These are phyloP conservation scores for Ceratobasidium sp. DNA, from an alignment of 1,284 basidiomycete genomes.

Conservation along the genomic window DNA sequence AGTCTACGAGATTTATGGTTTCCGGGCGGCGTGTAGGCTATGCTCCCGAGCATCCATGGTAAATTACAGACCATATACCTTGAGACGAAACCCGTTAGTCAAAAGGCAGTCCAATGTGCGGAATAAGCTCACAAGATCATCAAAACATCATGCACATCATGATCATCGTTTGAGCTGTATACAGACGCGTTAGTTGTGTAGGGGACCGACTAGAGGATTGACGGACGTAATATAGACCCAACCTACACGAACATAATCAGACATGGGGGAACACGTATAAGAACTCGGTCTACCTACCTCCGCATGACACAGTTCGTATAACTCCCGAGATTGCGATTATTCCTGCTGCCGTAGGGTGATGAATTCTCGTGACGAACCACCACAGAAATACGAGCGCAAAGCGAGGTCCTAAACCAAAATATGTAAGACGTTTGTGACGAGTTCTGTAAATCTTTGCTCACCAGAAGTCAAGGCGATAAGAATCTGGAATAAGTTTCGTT, in stretches of 20 bases:
- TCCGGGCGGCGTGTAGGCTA: conserved; percentile 63
- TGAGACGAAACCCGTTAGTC: not conserved
- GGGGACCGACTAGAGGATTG: not conserved
- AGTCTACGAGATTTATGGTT: conserved; percentile 58
- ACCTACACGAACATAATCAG: conserved; percentile 52
- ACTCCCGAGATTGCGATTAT: conserved; percentile 73
- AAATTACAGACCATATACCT: conserved; percentile 79
- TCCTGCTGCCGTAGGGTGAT: conserved; percentile 61
- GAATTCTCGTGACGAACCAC: conserved; percentile 68
- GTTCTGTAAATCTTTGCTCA: conserved; percentile 54
- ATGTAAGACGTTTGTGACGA: conserved; percentile 9
- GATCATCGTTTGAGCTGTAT: conserved; percentile 70
- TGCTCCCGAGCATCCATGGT: conserved; percentile 88
- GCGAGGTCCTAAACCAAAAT: conserved; percentile 72
- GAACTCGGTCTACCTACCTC: conserved; percentile 55
- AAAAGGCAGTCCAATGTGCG: not conserved
- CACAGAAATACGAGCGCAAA: conserved; percentile 80
- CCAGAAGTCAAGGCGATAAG: conserved; percentile 88
- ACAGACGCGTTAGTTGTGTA: conserved; percentile 7
- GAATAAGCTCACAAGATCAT: conserved; percentile 69
- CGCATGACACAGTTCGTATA: conserved; percentile 83
- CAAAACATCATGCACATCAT: conserved; percentile 85
- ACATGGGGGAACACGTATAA: not conserved
- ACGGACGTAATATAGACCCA: conserved; percentile 87
- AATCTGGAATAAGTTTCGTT: conserved; percentile 89